These are phyloP conservation scores for Cercospora sesami DNA, from an alignment of 2,329 filamentous ascomycete genomes.

Conservation along the genomic window DNA sequence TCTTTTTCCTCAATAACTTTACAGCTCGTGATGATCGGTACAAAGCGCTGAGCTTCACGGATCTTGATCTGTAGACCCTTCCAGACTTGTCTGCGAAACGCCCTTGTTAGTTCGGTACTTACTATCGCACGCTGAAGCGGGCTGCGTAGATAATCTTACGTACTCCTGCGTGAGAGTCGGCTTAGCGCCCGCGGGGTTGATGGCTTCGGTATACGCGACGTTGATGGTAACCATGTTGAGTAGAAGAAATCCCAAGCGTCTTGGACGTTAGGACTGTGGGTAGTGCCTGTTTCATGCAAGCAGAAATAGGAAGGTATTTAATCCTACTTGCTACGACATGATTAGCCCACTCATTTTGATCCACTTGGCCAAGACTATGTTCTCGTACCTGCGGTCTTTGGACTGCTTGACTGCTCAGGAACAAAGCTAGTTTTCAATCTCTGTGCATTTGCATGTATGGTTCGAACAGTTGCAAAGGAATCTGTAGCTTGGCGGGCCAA, in stretches of 20 bases:
- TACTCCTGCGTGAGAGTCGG: conserved; percentile 40
- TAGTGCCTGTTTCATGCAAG: neutral
- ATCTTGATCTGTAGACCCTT: conserved; percentile 50
- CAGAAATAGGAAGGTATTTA: neutral
- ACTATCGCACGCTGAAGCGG: neutral
- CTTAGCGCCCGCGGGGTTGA: conserved; percentile 45
- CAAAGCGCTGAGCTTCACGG: conserved; percentile 49
- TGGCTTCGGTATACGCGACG: conserved; percentile 46
- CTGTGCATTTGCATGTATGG: neutral
- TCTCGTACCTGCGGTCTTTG: neutral
- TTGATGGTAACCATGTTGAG: conserved; percentile 43
- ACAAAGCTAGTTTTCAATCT: neutral
- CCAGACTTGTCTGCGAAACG: conserved; percentile 40
- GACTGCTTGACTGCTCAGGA: neutral
- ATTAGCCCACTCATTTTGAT: neutral
- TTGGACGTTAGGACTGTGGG: neutral
- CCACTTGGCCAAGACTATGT: neutral
- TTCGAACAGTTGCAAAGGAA: neutral
- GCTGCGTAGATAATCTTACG: neutral
- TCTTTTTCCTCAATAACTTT: conserved; percentile 44
- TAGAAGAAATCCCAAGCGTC: neutral
- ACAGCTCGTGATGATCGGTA: conserved; percentile 46
- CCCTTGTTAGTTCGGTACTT: no score
- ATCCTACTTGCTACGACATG: neutral
- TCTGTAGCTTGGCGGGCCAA: neutral